A percentile compares a stretch with the other conserved stretches of the same genome.
Evolutionary conservation across 1,139 yeast species (phyloP).

Genomic region (Saccharomycopsis hybrid): DNA sequence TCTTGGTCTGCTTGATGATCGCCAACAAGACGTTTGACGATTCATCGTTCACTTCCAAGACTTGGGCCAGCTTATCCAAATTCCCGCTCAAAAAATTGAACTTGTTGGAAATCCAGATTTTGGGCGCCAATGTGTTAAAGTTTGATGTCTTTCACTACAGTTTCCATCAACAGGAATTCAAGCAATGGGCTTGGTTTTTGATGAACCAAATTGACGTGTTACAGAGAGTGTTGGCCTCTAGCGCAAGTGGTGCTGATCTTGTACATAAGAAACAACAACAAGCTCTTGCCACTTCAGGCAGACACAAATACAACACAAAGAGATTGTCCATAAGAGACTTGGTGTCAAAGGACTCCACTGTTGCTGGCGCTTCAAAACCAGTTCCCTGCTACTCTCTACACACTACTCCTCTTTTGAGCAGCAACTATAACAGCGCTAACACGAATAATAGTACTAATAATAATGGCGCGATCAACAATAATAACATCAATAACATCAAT

Average conservation of each 20-base stretch:
- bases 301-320: background rate
- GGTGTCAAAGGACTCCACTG: background rate
- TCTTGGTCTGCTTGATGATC: slow-evolving; percentile 35
- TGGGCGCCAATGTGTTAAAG: slow-evolving; percentile 5
- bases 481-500: background rate
- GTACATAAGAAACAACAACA: background rate
- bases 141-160: slow-evolving; percentile 12
- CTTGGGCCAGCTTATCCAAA: slow-evolving; percentile 36
- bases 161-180: slow-evolving; percentile 3
- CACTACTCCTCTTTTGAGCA: background rate
- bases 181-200: slow-evolving; percentile 5
- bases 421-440: background rate
- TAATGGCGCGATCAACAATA: background rate
- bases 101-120: slow-evolving; percentile 6
- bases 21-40: slow-evolving; percentile 47
- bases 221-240: background rate
- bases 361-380: too few species aligned
- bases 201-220: background rate
- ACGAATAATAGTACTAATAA: too few species aligned
- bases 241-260: background rate
- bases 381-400: background rate
- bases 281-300: too few species aligned
- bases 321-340: slow-evolving; percentile 1
- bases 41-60: slow-evolving; percentile 46
- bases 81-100: slow-evolving; percentile 19